phyloP scores from a whole-genome alignment of 2,329 filamentous ascomycete genomes.

The Penicillium sp. region DNA sequence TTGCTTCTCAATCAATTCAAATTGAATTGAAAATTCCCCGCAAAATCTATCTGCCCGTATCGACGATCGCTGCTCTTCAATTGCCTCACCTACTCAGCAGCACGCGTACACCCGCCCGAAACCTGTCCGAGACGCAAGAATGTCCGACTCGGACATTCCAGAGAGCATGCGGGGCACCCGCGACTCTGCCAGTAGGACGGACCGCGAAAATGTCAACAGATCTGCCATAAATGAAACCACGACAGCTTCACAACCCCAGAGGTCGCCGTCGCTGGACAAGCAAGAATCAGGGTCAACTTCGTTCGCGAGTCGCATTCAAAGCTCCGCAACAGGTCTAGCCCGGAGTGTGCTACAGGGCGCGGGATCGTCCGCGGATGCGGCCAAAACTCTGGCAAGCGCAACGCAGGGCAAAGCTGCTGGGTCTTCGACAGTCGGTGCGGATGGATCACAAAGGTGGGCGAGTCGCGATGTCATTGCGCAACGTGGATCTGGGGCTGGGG shows the following conservation, averaged over 20 bases:
- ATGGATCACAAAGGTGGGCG: not conserved
- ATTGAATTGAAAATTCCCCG: too few relatives aligned
- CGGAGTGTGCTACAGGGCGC: conserved; percentile 23
- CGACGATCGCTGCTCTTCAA: too few relatives aligned
- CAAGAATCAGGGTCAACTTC: conserved; percentile 9
- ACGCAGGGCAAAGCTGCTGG: conserved; percentile 11
- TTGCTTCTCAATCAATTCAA: too few relatives aligned
- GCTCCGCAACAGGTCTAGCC: conserved; percentile 32
- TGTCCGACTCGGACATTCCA: conserved; percentile 8
- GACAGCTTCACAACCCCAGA: not conserved
- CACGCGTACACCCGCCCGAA: not conserved
- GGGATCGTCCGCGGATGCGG: conserved; percentile 6
- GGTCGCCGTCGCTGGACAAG: not conserved
- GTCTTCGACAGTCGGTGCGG: not conserved
- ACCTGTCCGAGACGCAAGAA: not conserved
- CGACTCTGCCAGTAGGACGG: not conserved
- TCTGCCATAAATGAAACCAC: not conserved
- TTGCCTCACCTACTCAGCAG: not conserved
- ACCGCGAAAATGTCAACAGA: not conserved
- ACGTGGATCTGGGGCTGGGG: not conserved
- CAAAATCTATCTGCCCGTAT: too few relatives aligned
- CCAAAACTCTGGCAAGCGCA: conserved; percentile 16
- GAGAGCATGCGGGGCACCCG: conserved; percentile 14
- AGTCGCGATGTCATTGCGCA: not conserved
- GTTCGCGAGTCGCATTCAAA: conserved; percentile 23